phyloP scores from a whole-genome alignment of 768 basidiomycete species.

The Tylopilus vinaceipallidus region DNA sequence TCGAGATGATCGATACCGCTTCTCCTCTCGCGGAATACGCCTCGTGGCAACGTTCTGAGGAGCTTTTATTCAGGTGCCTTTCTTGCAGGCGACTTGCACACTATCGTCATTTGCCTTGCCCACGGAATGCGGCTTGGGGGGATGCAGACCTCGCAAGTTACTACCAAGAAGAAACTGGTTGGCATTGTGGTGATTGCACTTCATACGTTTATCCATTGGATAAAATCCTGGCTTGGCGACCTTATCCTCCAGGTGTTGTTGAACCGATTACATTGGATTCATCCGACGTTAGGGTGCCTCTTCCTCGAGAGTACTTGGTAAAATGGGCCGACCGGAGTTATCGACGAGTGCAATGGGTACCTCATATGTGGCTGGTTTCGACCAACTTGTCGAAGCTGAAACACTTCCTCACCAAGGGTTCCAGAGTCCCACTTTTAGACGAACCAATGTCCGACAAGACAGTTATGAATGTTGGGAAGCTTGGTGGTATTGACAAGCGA shows the following conservation, averaged over 20 bases:
- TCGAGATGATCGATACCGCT: constrained; percentile 36
- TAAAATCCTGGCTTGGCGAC: constrained; percentile 90
- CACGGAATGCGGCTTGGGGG: constrained; percentile 36
- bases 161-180: constrained; percentile 55
- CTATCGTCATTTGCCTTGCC: constrained; percentile 67
- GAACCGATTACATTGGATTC: constrained; percentile 47
- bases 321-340: constrained; percentile 86
- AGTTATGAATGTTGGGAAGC: constrained; percentile 29
- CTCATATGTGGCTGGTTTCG: constrained; percentile 85
- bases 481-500: constrained; percentile 20
- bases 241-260: constrained; percentile 63
- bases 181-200: constrained; percentile 77
- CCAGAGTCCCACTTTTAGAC: constrained; percentile 63
- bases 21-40: constrained; percentile 10
- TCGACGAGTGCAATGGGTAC: constrained; percentile 81
- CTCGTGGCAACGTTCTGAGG: constrained; percentile 24
- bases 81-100: constrained; percentile 83
- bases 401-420: constrained; percentile 69
- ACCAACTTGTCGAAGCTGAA: constrained; percentile 66
- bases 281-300: constrained; percentile 51
- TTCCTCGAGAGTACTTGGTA: constrained; percentile 91
- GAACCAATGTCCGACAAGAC: constrained; percentile 36
- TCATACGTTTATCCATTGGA: constrained; percentile 71
- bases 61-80: constrained; percentile 78
- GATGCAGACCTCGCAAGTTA: constrained; percentile 49